Evolutionary conservation across 768 basidiomycete species (phyloP).

Genomic region (Boletus barrowsii): DNA sequence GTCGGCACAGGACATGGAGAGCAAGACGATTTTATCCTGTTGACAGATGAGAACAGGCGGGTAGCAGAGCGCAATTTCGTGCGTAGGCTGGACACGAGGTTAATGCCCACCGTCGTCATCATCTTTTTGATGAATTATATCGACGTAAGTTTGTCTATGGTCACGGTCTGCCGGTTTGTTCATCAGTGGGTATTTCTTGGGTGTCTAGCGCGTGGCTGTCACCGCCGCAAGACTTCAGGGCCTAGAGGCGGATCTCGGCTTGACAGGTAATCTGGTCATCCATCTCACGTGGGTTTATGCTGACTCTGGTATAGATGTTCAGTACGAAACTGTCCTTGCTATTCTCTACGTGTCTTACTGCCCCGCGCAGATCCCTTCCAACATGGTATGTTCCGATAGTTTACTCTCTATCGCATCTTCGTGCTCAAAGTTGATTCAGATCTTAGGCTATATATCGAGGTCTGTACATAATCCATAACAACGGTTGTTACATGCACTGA

Average conservation of each 20-base stretch:
- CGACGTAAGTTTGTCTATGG: slow-evolving; percentile 10
- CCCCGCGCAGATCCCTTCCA: slow-evolving; percentile 64
- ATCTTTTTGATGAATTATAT: slow-evolving; percentile 29
- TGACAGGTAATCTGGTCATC: slow-evolving; percentile 25
- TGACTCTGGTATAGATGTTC: slow-evolving; percentile 36
- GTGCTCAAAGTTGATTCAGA: slow-evolving; percentile 30
- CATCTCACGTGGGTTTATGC: not conserved
- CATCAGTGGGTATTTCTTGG: not conserved
- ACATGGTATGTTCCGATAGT: slow-evolving; percentile 45
- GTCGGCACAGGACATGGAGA: not conserved
- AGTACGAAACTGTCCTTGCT: slow-evolving; percentile 52
- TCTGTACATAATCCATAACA: slow-evolving; percentile 16
- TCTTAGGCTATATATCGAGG: slow-evolving; percentile 55
- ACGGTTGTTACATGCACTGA: not conserved
- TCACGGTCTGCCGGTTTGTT: not conserved
- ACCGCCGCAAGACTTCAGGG: slow-evolving; percentile 40
- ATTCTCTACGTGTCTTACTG: slow-evolving; percentile 57
- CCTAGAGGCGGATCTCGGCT: slow-evolving; percentile 36
- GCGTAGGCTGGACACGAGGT: slow-evolving; percentile 26
- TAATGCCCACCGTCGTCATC: slow-evolving; percentile 27
- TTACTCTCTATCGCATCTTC: not conserved
- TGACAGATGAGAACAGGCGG: slow-evolving; percentile 8
- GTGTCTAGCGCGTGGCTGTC: slow-evolving; percentile 34
- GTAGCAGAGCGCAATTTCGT: slow-evolving; percentile 23
- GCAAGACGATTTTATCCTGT: slow-evolving; percentile 9